Base-by-base conservation (phyloP, 2,329 filamentous ascomycete species). In the Westerdykella aurantiaca region DNA sequence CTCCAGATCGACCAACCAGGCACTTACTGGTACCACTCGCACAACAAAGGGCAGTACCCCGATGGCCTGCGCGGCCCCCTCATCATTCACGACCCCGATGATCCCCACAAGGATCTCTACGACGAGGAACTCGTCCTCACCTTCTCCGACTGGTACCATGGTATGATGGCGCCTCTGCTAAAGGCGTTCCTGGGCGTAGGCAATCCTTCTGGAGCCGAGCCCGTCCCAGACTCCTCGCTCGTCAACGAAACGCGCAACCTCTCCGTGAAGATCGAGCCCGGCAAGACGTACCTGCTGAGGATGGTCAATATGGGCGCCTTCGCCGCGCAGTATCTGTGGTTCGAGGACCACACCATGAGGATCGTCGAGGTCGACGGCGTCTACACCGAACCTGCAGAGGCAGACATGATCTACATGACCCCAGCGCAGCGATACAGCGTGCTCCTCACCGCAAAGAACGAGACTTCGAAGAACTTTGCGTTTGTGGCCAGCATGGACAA, bases 81-180 rank as follows among this genome's bases (percentile, higher is more conserved):
- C 40, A 72, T 88, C 12, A 69, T 88, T n/a, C 76, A 85, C 45
- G 79, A 81, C 34, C 71, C 71, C 4, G 69, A 78, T 6, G 50
- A 75, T 68, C 42, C 76, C 67, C 74, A 72, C 49, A 63, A 69
- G 17, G 74, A 75, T 38, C 65, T 78, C 35, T 79, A 80, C 25
- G 72, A 77, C 29, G 75, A 76, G 34, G 84, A 88, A 48, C 68
- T 81, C 25, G 71, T 83, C 0, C 58, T 88, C 14, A 83, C 85
- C 49, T 66, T 88, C n/a, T 82, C 81, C 14, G 85, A 88, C 54
- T 85, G 85, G 72, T 88, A 88, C 46, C 82, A 88, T 53, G 78
- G 83, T 38, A 61, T 70, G 23, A 75, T 76, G 69, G 64, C 64
- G 3, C 58, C 52, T n/a, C 66, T 82, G 0, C 48, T 68, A 3